phyloP scores from a whole-genome alignment of 2,329 filamentous ascomycete species.

The Penicillium rolfsii region DNA sequence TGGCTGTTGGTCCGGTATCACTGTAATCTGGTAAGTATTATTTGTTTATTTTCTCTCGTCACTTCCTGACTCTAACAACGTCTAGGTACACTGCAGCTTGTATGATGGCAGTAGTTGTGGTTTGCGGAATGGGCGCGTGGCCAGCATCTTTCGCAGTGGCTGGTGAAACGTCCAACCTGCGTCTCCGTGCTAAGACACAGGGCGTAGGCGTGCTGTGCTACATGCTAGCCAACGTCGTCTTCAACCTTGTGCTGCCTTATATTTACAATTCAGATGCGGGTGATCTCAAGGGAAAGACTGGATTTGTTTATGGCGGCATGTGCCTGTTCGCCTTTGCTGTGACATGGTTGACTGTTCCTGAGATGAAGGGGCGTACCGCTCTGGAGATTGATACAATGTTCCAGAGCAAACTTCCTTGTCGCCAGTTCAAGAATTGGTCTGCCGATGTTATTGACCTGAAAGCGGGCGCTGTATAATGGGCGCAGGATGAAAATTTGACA shows the following conservation, averaged over 20 bases:
- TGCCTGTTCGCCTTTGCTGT: constrained; percentile 36
- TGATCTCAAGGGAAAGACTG: constrained; percentile 47
- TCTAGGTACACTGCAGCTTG: constrained; percentile 47
- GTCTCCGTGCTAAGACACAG: constrained; percentile 45
- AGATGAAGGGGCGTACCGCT: constrained; percentile 56
- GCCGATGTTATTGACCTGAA: constrained; percentile 1
- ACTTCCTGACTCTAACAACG: neutral
- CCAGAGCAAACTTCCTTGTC: constrained; percentile 26
- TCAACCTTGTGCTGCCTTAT: constrained; percentile 55
- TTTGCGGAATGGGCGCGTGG: constrained; percentile 41
- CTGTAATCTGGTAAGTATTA: constrained; percentile 45
- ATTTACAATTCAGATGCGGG: constrained; percentile 55
- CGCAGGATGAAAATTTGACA: neutral
- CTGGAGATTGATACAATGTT: constrained; percentile 54
- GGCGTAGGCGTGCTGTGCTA: constrained; percentile 49
- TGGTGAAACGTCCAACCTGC: constrained; percentile 40
- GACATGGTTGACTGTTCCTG: constrained; percentile 55
- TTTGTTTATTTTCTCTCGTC: neutral
- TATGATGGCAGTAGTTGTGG: constrained; percentile 52
- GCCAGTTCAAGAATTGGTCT: constrained; percentile 32
- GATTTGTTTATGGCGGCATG: constrained; percentile 46
- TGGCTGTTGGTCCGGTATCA: constrained; percentile 47
- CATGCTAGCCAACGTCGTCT: constrained; percentile 46
- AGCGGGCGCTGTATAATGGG: neutral
- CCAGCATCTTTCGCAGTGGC: constrained; percentile 44